Base-by-base conservation (phyloP, 805 yeast species). In the Tetrapisispora taiwanensis region DNA sequence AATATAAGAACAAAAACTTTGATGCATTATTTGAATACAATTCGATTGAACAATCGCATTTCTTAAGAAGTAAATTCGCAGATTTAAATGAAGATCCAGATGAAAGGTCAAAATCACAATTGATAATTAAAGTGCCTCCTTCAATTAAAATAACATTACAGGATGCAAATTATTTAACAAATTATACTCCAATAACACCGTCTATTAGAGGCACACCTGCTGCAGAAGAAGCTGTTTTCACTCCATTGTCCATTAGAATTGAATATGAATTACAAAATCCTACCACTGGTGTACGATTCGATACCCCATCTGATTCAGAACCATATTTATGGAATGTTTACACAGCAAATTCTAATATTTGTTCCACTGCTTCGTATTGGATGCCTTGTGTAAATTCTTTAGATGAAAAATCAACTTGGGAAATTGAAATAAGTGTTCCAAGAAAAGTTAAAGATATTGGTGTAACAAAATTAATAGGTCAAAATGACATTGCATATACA, bases 301-400 rank as follows among this genome's bases (percentile, higher is more conserved):
- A 72, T 39, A 68, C 79, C 1, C 69, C 51, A 7, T 43, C 63
- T 17, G 55, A 55, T 24, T 14, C 37, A 1, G 54, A 56, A 9
- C 70, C 49, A 59, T 62, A 68, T 30, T 64, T 67, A 39, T 87
- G 95, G 95, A 92, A 82, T 55, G 94, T 86, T 2, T 88, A 84
- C 62, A 90, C 97, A 0, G 71, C 77, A 1, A 89, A 90, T 56
- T 72, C 85, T 4, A 88, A 86, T 26, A 64, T 81, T 37, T 86
- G 87, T 15, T 72, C 83, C 3, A 77, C 92, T 14, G 84, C 97
- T 0, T 85, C 95, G 2, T 82, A 88, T n/a, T 92, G 99, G 99
- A 84, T 92, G 40, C 99, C 99, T 0, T 92, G 98, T 59, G 73
- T 92, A 6, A 97, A 92, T 51, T 84, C 82, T 37, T 62, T 88